Evolutionary conservation across 805 yeast species (phyloP).

Genomic region (Candida insectorum): DNA sequence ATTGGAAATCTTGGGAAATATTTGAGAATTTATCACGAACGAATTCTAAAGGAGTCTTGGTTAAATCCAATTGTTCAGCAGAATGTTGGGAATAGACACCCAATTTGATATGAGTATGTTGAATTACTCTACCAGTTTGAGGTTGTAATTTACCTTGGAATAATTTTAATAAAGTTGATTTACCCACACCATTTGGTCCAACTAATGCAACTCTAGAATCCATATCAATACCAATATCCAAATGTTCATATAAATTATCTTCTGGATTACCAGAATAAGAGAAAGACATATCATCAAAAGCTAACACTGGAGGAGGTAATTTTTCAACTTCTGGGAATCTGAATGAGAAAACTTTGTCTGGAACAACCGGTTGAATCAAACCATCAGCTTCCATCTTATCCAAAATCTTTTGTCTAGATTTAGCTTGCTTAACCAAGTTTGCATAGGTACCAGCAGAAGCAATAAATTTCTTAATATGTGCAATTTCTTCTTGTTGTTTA

Average conservation of each 20-base stretch:
- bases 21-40: conserved; percentile 90
- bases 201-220: conserved; percentile 97
- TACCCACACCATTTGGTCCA: conserved; percentile 99
- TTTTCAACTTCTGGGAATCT: conserved; percentile 93
- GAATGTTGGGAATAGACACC: conserved; percentile 99
- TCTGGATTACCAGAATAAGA: conserved; percentile 81
- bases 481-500: conserved; percentile 98
- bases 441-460: conserved; percentile 99
- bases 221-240: conserved; percentile 99
- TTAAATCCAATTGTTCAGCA: conserved; percentile 94
- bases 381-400: conserved; percentile 99
- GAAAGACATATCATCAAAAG: conserved; percentile 93
- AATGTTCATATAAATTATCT: conserved; percentile 82
- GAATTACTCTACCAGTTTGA: conserved; percentile 91
- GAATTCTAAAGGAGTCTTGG: conserved; percentile 93
- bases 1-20: conserved; percentile 96
- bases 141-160: conserved; percentile 94
- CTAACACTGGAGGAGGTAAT: conserved; percentile 97
- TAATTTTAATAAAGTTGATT: conserved; percentile 89
- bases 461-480: conserved; percentile 96
- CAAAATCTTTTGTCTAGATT: conserved; percentile 97
- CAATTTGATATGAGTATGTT: conserved; percentile 95
- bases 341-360: conserved; percentile 92
- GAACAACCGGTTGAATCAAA: conserved; percentile 84
- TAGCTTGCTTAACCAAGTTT: conserved; percentile 96